Conservation (phyloP, 345 rosid genomes). For the Pistacia vera region DNA sequence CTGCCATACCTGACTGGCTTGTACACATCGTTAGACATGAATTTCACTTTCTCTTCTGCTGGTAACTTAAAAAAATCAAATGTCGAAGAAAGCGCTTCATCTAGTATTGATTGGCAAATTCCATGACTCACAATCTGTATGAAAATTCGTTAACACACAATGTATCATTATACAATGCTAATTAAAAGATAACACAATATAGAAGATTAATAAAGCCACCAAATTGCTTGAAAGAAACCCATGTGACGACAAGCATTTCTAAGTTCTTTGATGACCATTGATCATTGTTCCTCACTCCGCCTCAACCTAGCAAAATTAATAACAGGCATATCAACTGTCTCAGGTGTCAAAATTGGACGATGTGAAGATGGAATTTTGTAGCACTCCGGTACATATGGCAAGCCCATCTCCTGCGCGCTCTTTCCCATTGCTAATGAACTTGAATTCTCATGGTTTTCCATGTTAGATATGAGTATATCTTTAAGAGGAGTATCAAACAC, state of each 20-base stretch:
- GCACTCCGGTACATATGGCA: slow-evolving; percentile 41
- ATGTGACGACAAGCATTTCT: slow-evolving; percentile 38
- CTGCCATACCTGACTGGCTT: slow-evolving; percentile 61
- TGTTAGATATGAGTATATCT: neutral
- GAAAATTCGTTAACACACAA: no score
- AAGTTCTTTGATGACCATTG: slow-evolving; percentile 37
- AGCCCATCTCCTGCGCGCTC: slow-evolving; percentile 49
- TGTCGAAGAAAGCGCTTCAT: slow-evolving; percentile 49
- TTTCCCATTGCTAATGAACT: slow-evolving; percentile 43
- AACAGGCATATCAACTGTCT: slow-evolving; percentile 33
- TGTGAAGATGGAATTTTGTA: slow-evolving; percentile 34
- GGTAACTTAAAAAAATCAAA: slow-evolving; percentile 47
- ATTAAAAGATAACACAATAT: no score
- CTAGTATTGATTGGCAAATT: slow-evolving; percentile 46
- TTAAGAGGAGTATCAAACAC: neutral
- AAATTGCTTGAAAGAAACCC: slow-evolving; percentile 64
- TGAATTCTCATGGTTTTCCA: slow-evolving; percentile 34
- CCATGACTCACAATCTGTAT: slow-evolving; percentile 61
- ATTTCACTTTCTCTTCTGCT: slow-evolving; percentile 44
- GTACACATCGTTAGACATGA: slow-evolving; percentile 52
- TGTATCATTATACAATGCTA: no score
- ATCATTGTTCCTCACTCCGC: slow-evolving; percentile 31
- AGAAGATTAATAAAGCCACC: neutral
- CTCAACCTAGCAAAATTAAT: slow-evolving; percentile 52
- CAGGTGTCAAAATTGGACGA: slow-evolving; percentile 26